Percentiles rank a stretch among this genome's conserved stretches.
phyloP scores from a whole-genome alignment of 164 flowering plant species.

The Litsea cubeba region DNA sequence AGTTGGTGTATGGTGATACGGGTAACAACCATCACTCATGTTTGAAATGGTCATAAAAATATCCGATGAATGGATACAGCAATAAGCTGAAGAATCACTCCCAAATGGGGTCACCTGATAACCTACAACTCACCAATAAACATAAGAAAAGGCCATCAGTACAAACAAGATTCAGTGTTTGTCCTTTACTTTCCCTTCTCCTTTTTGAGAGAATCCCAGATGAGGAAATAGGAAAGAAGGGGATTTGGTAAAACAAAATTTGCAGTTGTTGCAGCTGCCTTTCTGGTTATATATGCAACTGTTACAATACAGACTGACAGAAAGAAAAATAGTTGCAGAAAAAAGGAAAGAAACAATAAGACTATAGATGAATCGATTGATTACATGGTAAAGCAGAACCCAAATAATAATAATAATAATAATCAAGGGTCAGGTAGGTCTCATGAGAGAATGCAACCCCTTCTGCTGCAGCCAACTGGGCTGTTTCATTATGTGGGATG shows the following conservation, averaged over 20 bases:
- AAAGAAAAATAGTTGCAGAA: too few species aligned
- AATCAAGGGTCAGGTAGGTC: constrained; percentile 15
- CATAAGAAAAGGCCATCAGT: neutral
- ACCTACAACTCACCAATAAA: neutral
- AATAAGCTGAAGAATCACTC: neutral
- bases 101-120: too few species aligned
- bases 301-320: neutral
- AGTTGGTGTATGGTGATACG: too few species aligned
- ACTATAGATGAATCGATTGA: neutral
- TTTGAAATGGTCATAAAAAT: too few species aligned
- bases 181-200: neutral
- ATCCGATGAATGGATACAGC: neutral
- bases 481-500: constrained; percentile 35
- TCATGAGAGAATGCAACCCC: constrained; percentile 25
- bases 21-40: too few species aligned
- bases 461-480: constrained; percentile 39
- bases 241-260: neutral
- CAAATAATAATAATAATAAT: neutral
- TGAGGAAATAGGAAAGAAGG: neutral
- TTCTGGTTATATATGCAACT: neutral
- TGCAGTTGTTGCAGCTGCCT: neutral
- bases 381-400: neutral
- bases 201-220: neutral
- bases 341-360: neutral
- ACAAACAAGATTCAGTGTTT: neutral